Evolutionary conservation across 805 yeast species (phyloP).

Genomic region (Yamadazyma insecticola): DNA sequence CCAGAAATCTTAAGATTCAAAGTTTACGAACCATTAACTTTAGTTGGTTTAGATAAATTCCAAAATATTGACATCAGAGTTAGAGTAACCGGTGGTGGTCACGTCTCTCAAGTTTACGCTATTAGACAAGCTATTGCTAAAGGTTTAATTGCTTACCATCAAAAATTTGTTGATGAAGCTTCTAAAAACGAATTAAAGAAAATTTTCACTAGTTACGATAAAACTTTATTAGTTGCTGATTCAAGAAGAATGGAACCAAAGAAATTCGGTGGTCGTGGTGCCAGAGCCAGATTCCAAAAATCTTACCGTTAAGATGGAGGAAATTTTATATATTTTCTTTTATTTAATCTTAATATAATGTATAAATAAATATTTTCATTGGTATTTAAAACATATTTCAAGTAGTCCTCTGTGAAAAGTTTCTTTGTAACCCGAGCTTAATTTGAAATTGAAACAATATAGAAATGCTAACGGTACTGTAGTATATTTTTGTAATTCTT

Average conservation of each 20-base stretch:
- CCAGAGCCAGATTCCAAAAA: slow-evolving; percentile 99
- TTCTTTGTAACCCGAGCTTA: too few relatives aligned
- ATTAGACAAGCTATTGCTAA: slow-evolving; percentile 99
- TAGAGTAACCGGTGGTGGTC: slow-evolving; percentile 99
- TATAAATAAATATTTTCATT: slow-evolving; percentile 9
- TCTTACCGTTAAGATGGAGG: slow-evolving; percentile 96
- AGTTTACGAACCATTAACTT: slow-evolving; percentile 98
- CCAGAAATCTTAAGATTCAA: slow-evolving; percentile 99
- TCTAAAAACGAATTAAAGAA: slow-evolving; percentile 99
- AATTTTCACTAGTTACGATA: slow-evolving; percentile 96
- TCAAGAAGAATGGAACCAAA: slow-evolving; percentile 99
- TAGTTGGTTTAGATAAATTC: slow-evolving; percentile 98
- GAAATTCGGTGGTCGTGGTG: slow-evolving; percentile 99
- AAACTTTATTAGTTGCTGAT: slow-evolving; percentile 99
- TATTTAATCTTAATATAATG: slow-evolving; percentile 4
- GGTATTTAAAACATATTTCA: neutral
- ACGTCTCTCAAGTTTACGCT: slow-evolving; percentile 99
- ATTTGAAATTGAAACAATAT: too few relatives aligned
- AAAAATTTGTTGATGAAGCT: slow-evolving; percentile 98
- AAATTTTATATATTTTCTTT: slow-evolving; percentile 1
- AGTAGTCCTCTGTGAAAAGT: too few relatives aligned
- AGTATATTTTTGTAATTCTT: too few relatives aligned
- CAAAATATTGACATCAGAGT: slow-evolving; percentile 98
- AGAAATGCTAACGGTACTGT: too few relatives aligned
- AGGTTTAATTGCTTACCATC: slow-evolving; percentile 99